Percentiles rank a stretch among this genome's conserved stretches.
Evolutionary conservation across 129 eudicot genomes (phyloP).

Genomic region (Glebionis coronaria): DNA sequence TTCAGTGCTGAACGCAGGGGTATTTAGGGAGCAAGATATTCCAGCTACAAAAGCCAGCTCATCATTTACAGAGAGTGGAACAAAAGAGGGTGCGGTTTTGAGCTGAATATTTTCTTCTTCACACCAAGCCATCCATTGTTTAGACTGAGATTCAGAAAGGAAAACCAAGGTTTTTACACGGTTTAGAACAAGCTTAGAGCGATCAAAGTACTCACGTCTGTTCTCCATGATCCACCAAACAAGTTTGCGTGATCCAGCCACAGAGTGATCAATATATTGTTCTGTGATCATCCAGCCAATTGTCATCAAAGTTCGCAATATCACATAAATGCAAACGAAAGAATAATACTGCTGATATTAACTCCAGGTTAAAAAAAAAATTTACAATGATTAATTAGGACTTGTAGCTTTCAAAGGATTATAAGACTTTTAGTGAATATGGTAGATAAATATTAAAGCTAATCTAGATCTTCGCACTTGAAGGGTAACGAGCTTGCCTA

Average conservation of each 20-base stretch:
- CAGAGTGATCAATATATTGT: conserved; percentile 65
- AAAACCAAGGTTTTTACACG: conserved; percentile 71
- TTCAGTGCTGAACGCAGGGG: conserved; percentile 73
- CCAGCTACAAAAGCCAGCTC: conserved; percentile 97
- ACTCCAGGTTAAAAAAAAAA: no score
- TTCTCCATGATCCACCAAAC: conserved; percentile 99
- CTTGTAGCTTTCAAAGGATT: no score
- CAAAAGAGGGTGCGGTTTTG: conserved; percentile 48
- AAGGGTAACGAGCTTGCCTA: no score
- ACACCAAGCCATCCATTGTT: conserved; percentile 92
- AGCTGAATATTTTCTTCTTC: conserved; percentile 75
- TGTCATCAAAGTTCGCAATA: neutral
- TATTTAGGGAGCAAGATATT: conserved; percentile 71
- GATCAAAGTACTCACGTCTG: conserved; percentile 85
- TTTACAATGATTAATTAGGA: no score
- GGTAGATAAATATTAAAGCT: no score
- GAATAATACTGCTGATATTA: no score
- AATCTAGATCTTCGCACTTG: no score
- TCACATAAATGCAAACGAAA: neutral
- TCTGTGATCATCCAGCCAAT: conserved; percentile 44
- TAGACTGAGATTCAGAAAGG: conserved; percentile 82
- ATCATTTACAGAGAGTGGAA: conserved; percentile 90
- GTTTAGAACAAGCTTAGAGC: conserved; percentile 69
- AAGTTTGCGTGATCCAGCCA: conserved; percentile 78
- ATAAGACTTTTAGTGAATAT: no score